Evolutionary conservation across 257 asterid species (phyloP).

Genomic region (Jacaranda mimosifolia): DNA sequence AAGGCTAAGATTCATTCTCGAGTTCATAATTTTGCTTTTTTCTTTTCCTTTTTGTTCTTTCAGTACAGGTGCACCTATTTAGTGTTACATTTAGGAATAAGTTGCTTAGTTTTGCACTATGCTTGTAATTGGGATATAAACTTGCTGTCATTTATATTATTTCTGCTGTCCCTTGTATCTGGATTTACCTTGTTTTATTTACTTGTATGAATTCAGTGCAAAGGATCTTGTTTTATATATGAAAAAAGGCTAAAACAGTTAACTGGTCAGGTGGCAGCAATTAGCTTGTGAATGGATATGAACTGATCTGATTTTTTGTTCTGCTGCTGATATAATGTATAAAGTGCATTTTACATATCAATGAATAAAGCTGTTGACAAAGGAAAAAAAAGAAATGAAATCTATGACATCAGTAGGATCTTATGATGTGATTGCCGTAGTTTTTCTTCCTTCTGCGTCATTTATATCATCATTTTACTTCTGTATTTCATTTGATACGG

Average conservation of each 20-base stretch:
- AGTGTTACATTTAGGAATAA: constrained; percentile 5
- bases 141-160: background rate
- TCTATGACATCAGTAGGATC: background rate
- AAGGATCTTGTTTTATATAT: constrained; percentile 8
- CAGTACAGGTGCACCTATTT: background rate
- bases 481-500: constrained; percentile 20
- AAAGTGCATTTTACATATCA: background rate
- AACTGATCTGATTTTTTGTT: background rate
- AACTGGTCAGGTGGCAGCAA: background rate
- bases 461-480: constrained; percentile 13
- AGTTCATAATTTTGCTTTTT: background rate
- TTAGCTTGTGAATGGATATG: constrained; percentile 16
- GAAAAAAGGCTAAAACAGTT: background rate
- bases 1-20: background rate
- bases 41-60: background rate
- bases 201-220: constrained; percentile 3
- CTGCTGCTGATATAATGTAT: background rate
- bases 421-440: constrained; percentile 16
- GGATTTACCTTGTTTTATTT: background rate
- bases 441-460: background rate
- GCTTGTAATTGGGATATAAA: background rate
- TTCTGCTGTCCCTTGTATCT: constrained; percentile 12
- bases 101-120: background rate
- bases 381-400: background rate
- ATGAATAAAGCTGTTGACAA: background rate